Conservation (phyloP, 345 rosid genomes). For the Linum tenue region DNA sequence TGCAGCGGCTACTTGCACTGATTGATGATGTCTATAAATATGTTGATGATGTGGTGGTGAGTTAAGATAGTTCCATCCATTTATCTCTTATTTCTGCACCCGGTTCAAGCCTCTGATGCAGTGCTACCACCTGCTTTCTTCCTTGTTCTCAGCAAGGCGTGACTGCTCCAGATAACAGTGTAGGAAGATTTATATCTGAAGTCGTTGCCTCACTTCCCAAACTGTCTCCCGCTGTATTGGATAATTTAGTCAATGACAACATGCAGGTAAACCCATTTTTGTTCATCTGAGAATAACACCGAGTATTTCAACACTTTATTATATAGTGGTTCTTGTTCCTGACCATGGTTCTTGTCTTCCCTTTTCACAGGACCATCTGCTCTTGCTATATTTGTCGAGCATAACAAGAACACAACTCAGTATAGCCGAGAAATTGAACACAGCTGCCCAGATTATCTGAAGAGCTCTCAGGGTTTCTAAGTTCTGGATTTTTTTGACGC, state of each 20-base stretch:
- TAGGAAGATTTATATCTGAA: slow-evolving; percentile 67
- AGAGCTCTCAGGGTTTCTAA: not conserved
- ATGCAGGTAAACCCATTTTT: slow-evolving; percentile 49
- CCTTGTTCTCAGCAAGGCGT: slow-evolving; percentile 56
- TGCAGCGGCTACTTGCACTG: slow-evolving; percentile 58
- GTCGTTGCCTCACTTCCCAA: slow-evolving; percentile 66
- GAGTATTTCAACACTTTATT: no score
- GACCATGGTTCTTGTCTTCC: not conserved
- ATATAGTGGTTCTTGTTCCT: not conserved
- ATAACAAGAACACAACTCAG: slow-evolving; percentile 87
- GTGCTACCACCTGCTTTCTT: not conserved
- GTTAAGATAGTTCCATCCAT: slow-evolving; percentile 13
- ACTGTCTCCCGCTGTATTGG: slow-evolving; percentile 60
- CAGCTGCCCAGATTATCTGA: slow-evolving; percentile 77
- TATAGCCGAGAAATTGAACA: slow-evolving; percentile 84
- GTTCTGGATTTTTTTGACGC: not conserved
- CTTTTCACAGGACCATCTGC: slow-evolving; percentile 58
- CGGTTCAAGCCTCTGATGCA: slow-evolving; percentile 1
- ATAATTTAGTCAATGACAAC: slow-evolving; percentile 75
- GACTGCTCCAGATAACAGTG: slow-evolving; percentile 51
- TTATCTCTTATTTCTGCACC: not conserved
- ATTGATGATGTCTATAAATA: slow-evolving; percentile 67
- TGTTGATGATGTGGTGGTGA: slow-evolving; percentile 82
- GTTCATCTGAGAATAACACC: not conserved
- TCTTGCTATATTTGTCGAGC: slow-evolving; percentile 78